phyloP scores from a whole-genome alignment of 2,329 filamentous ascomycete species.

The Drechmeria coniospora region DNA sequence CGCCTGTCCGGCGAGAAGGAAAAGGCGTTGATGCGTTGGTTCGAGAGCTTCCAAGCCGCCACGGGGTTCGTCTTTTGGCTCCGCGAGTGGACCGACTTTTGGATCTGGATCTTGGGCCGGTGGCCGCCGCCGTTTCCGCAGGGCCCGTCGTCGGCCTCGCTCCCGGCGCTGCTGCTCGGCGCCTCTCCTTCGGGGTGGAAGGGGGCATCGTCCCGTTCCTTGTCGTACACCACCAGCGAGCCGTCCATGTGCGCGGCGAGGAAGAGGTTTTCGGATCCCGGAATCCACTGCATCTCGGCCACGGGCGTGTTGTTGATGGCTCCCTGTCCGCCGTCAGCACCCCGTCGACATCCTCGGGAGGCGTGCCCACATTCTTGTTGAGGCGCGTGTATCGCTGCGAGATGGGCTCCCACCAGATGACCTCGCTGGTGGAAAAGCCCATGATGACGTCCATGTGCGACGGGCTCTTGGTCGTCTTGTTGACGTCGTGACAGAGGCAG shows the following conservation, averaged over 20 bases:
- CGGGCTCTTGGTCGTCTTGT: conserved; percentile 61
- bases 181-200: conserved; percentile 56
- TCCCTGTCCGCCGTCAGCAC: conserved; percentile 35
- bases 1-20: conserved; percentile 81
- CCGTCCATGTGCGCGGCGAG: conserved; percentile 87
- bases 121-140: conserved; percentile 16
- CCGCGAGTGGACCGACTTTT: conserved; percentile 84
- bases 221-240: conserved; percentile 84
- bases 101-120: conserved; percentile 47
- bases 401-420: conserved; percentile 97
- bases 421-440: conserved; percentile 91
- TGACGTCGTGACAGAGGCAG: conserved; percentile 87
- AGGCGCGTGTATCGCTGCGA: conserved; percentile 89
- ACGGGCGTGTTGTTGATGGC: conserved; percentile 77
- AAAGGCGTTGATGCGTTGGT: conserved; percentile 79
- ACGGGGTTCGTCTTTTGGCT: conserved; percentile 92
- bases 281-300: conserved; percentile 82
- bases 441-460: conserved; percentile 82
- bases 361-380: conserved; percentile 68
- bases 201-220: conserved; percentile 80
- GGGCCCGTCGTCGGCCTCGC: conserved; percentile 19
- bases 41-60: conserved; percentile 81
- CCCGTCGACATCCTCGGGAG: neutral
- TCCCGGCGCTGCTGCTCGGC: conserved; percentile 54
- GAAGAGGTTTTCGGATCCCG: conserved; percentile 85